Conservation (phyloP, 768 basidiomycete genomes). For the Mrakia hoshinonis region DNA sequence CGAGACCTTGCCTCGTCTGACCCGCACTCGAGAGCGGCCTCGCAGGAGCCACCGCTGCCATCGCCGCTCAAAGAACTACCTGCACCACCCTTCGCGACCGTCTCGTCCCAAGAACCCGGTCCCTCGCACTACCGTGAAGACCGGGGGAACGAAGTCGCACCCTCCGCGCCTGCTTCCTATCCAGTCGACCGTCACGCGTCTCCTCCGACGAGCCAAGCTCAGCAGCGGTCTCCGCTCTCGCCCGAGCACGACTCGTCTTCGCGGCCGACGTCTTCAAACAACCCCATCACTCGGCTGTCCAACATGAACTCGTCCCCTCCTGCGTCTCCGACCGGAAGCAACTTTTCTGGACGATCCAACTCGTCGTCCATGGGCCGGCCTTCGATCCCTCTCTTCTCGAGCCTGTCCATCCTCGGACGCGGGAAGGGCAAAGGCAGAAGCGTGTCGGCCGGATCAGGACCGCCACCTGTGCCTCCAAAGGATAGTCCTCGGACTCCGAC, state of each 20-base stretch:
- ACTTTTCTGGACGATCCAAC: not conserved
- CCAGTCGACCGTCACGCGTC: not conserved
- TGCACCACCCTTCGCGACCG: not conserved
- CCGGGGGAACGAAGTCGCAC: not conserved
- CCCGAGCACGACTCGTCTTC: not conserved
- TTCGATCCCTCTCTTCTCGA: conserved; percentile 11
- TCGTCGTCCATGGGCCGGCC: conserved; percentile 1
- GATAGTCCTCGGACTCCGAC: not conserved
- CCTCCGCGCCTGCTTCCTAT: not conserved
- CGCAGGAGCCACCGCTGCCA: not conserved
- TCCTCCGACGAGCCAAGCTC: not conserved
- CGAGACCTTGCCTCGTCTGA: no score
- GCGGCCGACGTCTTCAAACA: not conserved
- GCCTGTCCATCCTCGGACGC: not conserved
- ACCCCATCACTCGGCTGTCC: conserved; percentile 8
- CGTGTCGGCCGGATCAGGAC: not conserved
- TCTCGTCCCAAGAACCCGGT: not conserved
- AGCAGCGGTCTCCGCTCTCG: not conserved
- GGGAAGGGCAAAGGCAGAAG: not conserved
- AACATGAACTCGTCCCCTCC: not conserved
- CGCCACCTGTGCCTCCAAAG: not conserved
- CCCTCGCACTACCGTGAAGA: not conserved
- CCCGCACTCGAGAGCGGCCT: not conserved
- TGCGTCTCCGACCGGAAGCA: not conserved
- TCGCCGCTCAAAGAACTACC: conserved; percentile 3